Conservation (phyloP, 768 basidiomycete genomes). For the Boletus rubroflammeus region DNA sequence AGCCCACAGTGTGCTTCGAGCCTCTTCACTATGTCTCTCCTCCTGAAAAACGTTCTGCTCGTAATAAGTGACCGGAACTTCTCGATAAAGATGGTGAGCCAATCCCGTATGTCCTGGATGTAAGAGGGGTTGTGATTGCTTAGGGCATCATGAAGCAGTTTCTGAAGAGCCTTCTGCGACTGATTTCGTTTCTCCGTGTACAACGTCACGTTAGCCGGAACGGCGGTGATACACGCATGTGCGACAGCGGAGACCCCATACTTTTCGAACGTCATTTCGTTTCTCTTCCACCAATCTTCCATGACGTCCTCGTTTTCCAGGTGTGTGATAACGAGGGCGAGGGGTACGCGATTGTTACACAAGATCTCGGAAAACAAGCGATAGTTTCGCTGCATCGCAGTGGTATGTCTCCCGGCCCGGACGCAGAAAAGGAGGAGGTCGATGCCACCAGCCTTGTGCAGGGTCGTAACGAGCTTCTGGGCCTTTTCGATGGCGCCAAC, state of each 20-base stretch:
- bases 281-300: conserved; percentile 1
- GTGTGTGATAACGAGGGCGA: background rate
- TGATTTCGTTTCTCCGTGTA: background rate
- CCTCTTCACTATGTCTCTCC: background rate
- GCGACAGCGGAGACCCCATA: background rate
- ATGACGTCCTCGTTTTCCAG: background rate
- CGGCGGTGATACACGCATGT: conserved; percentile 1
- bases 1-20: background rate
- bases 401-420: background rate
- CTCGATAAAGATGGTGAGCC: background rate
- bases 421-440: conserved; percentile 5
- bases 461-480: background rate
- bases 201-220: background rate
- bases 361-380: background rate
- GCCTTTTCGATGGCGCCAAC: conserved; percentile 8
- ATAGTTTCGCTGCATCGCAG: background rate
- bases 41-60: background rate
- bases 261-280: background rate
- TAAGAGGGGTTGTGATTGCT: background rate
- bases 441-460: background rate
- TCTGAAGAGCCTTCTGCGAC: background rate
- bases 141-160: background rate
- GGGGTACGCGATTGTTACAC: background rate
- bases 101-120: background rate
- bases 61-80: background rate